phyloP scores from a whole-genome alignment of 2,329 filamentous ascomycete species.

The Myotisia sp. region DNA sequence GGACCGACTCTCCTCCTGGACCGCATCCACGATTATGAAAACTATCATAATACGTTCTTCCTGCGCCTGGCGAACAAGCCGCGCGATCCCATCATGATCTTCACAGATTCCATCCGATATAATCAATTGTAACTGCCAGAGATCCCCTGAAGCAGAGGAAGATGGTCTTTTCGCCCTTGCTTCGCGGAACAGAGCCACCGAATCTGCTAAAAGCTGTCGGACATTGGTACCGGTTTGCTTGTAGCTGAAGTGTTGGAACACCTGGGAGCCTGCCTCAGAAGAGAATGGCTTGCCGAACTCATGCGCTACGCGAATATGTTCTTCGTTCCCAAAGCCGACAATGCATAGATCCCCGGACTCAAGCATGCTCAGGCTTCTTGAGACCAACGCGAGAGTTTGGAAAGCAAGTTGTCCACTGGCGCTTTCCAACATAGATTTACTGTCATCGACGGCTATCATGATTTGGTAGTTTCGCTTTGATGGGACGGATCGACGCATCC shows the following conservation, averaged over 20 bases:
- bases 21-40: slow-evolving; percentile 82
- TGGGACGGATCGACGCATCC: slow-evolving; percentile 87
- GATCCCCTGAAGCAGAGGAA: slow-evolving; percentile 46
- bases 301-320: slow-evolving; percentile 66
- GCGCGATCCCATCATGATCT: slow-evolving; percentile 67
- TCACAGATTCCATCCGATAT: slow-evolving; percentile 90
- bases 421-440: slow-evolving; percentile 78
- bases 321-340: slow-evolving; percentile 65
- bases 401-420: slow-evolving; percentile 68
- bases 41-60: slow-evolving; percentile 96
- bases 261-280: slow-evolving; percentile 64
- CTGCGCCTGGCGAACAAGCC: slow-evolving; percentile 71
- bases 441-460: slow-evolving; percentile 92
- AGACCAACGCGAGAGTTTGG: slow-evolving; percentile 84
- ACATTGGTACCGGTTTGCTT: slow-evolving; percentile 78
- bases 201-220: slow-evolving; percentile 57
- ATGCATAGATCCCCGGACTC: slow-evolving; percentile 91
- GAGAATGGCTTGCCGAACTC: slow-evolving; percentile 71
- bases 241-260: slow-evolving; percentile 76
- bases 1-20: slow-evolving; percentile 30
- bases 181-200: slow-evolving; percentile 65
- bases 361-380: slow-evolving; percentile 74
- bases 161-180: slow-evolving; percentile 49
- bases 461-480: slow-evolving; percentile 95
- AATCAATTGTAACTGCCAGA: slow-evolving; percentile 91